These are phyloP conservation scores for Aureobasidium pullulans DNA, from an alignment of 2,329 filamentous ascomycete genomes.

Conservation along the genomic window DNA sequence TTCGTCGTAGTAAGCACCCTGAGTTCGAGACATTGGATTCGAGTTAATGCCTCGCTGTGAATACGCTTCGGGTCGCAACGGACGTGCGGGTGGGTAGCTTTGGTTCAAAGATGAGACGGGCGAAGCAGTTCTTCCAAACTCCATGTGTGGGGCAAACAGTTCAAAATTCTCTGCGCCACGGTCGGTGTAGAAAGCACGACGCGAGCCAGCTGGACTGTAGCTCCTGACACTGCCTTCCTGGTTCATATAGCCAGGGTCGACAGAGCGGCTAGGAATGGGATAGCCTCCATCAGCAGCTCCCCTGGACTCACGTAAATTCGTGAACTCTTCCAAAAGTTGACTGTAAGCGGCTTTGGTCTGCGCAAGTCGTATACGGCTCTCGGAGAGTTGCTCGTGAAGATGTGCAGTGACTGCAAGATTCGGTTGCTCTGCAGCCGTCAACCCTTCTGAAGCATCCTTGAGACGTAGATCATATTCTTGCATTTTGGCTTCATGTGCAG, in stretches of 20 bases:
- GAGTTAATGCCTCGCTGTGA: neutral
- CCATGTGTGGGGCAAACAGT: constrained; percentile 17
- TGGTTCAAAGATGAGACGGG: constrained; percentile 14
- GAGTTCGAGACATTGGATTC: constrained; percentile 1
- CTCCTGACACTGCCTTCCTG: neutral
- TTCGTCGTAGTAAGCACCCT: neutral
- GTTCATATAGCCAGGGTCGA: neutral
- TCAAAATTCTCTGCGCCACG: constrained; percentile 10
- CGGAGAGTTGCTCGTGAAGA: constrained; percentile 22
- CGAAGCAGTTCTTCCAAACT: neutral
- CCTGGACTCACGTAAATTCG: constrained; percentile 31
- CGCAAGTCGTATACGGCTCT: constrained; percentile 39
- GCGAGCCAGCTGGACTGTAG: neutral
- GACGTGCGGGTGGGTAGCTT: constrained; percentile 9
- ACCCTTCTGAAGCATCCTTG: neutral
- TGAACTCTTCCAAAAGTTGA: constrained; percentile 43
- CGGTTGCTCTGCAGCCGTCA: neutral
- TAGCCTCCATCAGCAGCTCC: constrained; percentile 14
- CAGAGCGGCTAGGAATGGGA: neutral
- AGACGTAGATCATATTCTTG: constrained; percentile 35
- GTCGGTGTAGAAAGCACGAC: constrained; percentile 2
- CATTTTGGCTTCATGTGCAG: constrained; percentile 42
- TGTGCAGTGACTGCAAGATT: neutral
- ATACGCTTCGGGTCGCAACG: constrained; percentile 5
- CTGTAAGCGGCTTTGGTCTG: constrained; percentile 47